A percentile compares a stretch with the other conserved stretches of the same genome.
Evolutionary conservation across 148 eudicot genomes (phyloP).

Genomic region (Linanthus parryae): DNA sequence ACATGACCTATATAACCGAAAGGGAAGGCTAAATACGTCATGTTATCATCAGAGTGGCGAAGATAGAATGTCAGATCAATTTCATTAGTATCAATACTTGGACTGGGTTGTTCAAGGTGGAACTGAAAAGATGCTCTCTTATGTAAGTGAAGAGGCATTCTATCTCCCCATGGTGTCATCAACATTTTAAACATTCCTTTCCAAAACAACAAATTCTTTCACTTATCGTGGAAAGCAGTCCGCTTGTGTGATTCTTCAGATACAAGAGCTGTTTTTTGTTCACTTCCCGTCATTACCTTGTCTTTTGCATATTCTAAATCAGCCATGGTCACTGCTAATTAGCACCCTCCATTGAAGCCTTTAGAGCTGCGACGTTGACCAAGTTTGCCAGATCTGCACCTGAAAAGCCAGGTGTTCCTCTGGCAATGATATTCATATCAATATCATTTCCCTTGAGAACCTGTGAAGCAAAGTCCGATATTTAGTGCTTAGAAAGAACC

Average conservation of each 20-base stretch:
- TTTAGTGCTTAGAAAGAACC: too few relatives aligned
- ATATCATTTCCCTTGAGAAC: constrained; percentile 72
- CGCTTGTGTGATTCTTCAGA: constrained; percentile 60
- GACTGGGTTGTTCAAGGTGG: too few relatives aligned
- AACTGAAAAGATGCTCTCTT: too few relatives aligned
- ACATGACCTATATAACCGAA: too few relatives aligned
- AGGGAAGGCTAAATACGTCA: too few relatives aligned
- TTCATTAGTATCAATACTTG: too few relatives aligned
- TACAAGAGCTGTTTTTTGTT: constrained; percentile 76
- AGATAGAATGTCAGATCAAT: too few relatives aligned
- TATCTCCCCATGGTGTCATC: too few relatives aligned
- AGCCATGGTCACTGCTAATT: constrained; percentile 61
- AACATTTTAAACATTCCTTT: too few relatives aligned
- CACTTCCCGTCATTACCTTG: constrained; percentile 80
- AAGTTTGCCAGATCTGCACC: constrained; percentile 85
- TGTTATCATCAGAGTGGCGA: too few relatives aligned
- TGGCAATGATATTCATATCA: constrained; percentile 62
- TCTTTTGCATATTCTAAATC: constrained; percentile 77
- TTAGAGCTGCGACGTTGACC: constrained; percentile 69
- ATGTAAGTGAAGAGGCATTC: too few relatives aligned
- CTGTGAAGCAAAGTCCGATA: constrained; percentile 21
- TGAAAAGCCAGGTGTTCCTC: constrained; percentile 85
- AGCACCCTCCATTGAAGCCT: constrained; percentile 88
- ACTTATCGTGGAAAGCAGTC: constrained; percentile 84
- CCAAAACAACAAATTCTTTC: too few relatives aligned